Conservation (phyloP, 352 stramenopile genomes). For the Chrysophaeum taylorii region DNA sequence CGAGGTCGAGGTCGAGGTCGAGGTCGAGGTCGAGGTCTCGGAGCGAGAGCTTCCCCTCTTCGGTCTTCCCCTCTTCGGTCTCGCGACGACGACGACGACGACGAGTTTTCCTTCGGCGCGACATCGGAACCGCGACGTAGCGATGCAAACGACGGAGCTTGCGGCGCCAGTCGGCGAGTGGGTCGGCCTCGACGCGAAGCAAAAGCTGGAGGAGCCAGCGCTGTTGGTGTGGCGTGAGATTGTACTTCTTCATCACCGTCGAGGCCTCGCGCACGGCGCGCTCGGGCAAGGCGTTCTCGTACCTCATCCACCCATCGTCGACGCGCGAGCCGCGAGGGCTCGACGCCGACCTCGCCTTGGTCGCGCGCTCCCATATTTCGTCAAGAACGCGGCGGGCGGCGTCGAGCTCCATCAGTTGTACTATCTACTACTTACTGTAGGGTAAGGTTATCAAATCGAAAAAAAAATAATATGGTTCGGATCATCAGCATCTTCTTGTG, state of each 20-base stretch:
- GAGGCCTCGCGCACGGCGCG: not conserved
- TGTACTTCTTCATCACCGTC: not conserved
- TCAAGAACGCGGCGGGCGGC: not conserved
- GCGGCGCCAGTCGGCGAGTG: not conserved
- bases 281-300: not conserved
- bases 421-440: too few species aligned
- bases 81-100: too few species aligned
- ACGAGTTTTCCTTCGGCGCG: not conserved
- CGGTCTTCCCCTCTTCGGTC: too few species aligned
- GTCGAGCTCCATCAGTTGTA: not conserved
- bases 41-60: too few species aligned
- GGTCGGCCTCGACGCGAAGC: conserved; percentile 9
- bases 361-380: not conserved
- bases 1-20: too few species aligned
- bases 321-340: not conserved
- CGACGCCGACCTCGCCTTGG: not conserved
- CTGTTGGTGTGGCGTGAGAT: not conserved
- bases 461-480: too few species aligned
- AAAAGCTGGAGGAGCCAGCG: not conserved
- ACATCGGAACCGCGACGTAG: not conserved
- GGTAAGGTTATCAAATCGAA: too few species aligned
- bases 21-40: too few species aligned
- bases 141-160: not conserved
- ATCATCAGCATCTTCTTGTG: not conserved
- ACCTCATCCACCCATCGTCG: not conserved